phyloP scores from a whole-genome alignment of 1,284 basidiomycete species.

The Mycena sp. region DNA sequence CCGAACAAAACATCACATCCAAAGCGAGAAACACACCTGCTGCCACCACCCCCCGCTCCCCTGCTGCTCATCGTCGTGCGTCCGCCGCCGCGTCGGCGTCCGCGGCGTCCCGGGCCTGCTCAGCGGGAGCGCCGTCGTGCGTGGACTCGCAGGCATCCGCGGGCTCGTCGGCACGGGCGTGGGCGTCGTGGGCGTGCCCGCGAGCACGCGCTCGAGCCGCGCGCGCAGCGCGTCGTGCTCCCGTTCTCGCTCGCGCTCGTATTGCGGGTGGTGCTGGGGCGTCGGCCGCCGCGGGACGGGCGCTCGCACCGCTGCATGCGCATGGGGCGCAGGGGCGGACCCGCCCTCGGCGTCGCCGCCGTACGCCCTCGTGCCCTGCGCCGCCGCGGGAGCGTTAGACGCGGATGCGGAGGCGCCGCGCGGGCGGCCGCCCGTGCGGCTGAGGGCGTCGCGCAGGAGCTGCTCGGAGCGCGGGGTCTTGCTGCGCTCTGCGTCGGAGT shows the following conservation, averaged over 20 bases:
- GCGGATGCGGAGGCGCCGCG: background rate
- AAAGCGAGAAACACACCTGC: no score
- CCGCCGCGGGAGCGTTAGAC: background rate
- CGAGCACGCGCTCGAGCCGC: constrained; percentile 21
- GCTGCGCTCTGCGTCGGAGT: background rate
- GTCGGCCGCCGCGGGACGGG: background rate
- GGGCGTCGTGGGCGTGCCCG: background rate
- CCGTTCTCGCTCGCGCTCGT: constrained; percentile 12
- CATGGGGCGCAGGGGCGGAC: background rate
- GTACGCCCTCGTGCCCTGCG: background rate
- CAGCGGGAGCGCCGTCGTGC: no score
- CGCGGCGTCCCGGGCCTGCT: no score
- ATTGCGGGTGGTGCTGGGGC: background rate
- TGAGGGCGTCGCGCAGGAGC: constrained; percentile 23
- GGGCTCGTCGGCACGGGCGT: background rate
- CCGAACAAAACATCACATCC: no score
- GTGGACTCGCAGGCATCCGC: no score
- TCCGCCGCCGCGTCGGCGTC: no score
- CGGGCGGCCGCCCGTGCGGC: background rate
- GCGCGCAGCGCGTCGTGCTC: constrained; percentile 27
- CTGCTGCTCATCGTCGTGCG: no score
- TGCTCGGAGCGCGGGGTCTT: constrained; percentile 20
- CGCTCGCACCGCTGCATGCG: background rate
- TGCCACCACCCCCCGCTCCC: no score
- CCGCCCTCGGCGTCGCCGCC: constrained; percentile 19